Conservation (phyloP, 768 basidiomycete species). For the Suillus cothurnatus region DNA sequence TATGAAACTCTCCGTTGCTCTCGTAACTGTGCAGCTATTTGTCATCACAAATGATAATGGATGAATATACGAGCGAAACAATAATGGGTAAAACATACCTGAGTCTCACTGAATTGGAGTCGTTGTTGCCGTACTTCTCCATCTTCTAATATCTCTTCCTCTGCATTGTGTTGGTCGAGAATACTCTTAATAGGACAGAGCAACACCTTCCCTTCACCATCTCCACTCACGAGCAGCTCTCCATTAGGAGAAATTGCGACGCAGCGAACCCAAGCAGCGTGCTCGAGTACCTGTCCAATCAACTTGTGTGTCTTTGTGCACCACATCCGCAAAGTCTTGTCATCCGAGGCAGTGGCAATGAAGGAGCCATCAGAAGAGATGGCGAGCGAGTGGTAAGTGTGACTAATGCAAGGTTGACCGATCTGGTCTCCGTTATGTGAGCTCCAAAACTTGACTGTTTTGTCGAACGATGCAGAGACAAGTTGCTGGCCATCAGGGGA, state of each 20-base stretch:
- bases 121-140: neutral
- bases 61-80: neutral
- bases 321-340: constrained; percentile 33
- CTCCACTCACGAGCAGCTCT: constrained; percentile 26
- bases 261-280: constrained; percentile 30
- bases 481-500: constrained; percentile 20
- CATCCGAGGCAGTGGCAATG: constrained; percentile 35
- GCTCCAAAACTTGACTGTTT: constrained; percentile 33
- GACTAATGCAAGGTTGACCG: constrained; percentile 32
- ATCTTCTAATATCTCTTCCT: neutral
- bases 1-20: neutral
- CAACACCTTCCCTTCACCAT: constrained; percentile 24
- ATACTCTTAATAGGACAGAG: constrained; percentile 1
- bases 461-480: constrained; percentile 17
- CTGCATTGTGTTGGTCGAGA: neutral
- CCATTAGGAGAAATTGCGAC: constrained; percentile 33
- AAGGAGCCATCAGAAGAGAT: constrained; percentile 33
- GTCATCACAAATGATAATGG: neutral
- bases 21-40: neutral
- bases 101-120: neutral
- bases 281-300: constrained; percentile 24
- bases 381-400: constrained; percentile 32
- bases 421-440: constrained; percentile 30
- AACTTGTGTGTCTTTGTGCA: constrained; percentile 25
- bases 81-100: neutral